Evolutionary conservation across 2,329 filamentous ascomycete species (phyloP), one percentile per base, ranked within the genome.

Genomic region (Aureobasidium melanogenum): DNA sequence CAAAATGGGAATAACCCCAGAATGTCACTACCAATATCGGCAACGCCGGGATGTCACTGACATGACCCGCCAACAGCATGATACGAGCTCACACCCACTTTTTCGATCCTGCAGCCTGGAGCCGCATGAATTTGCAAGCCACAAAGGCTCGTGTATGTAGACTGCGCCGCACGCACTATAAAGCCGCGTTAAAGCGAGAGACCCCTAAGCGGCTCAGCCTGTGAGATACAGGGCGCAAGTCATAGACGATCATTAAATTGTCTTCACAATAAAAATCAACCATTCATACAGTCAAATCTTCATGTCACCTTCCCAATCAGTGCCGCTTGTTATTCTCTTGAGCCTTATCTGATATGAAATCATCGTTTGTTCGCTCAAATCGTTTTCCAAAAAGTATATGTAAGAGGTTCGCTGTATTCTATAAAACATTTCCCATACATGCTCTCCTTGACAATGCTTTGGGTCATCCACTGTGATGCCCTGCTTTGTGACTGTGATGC

Each of bases 61-160:
- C 9, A 32, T 5, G 5, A 19, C 17, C 17, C 26, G 38, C 24
- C 26, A 43, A 43, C 52, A 17, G 52, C 17, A 56, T 56, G n/a
- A 32, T 34, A 26, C 52, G 28, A 56, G 52, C n/a, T n/a, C 39
- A 56, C 38, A 34, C n/a, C 38, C 38, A 32, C 28, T 44, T 43
- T 22, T 12, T 10, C 52, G n/a, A 30, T n/a, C n/a, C 26, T 34
- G 51, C 38, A 43, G 28, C 5, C 12, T 10, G 28, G 52, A 44
- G 52, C 52, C 38, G 52, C 52, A 56, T 44, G 10, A 28, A 58
- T 58, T 19, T 38, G 32, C 54, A 47, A 44, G 51, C 38, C 39
- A 14, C 26, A 28, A 28, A 22, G 5, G n/a, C 39, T 44, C 39
- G 39, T 28, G 26, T 22, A 51, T 24, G 32, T 44, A 32, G 7